phyloP scores from a whole-genome alignment of 1,284 basidiomycete genomes.

The Lentinula novae-zelandiae region DNA sequence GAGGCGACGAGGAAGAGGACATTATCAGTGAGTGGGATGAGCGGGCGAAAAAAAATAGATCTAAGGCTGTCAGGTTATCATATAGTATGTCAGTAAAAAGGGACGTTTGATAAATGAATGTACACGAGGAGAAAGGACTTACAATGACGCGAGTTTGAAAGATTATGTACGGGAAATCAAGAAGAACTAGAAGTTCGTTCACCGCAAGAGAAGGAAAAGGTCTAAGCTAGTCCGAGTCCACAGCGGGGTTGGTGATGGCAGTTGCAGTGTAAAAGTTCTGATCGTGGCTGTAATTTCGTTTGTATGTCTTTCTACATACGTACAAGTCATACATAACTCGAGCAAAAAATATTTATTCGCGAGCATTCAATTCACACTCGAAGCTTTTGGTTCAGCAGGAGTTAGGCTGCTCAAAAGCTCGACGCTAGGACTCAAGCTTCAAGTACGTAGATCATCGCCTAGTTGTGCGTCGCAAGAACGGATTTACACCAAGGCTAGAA shows the following conservation, averaged over 20 bases:
- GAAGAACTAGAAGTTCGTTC: neutral
- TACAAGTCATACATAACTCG: no score
- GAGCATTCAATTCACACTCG: no score
- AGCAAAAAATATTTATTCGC: no score
- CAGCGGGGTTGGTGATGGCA: neutral
- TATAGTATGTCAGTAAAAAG: neutral
- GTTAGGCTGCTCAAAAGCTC: no score
- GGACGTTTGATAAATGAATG: neutral
- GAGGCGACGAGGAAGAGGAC: neutral
- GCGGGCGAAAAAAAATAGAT: neutral
- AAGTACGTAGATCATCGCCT: no score
- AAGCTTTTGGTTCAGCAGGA: no score
- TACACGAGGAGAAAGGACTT: neutral
- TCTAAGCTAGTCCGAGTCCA: neutral
- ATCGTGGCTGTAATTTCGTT: neutral
- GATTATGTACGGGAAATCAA: neutral
- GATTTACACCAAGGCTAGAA: no score
- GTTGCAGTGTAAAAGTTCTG: neutral
- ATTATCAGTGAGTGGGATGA: neutral
- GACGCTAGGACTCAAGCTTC: no score
- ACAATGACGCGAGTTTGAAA: neutral
- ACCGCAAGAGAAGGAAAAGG: neutral
- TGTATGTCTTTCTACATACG: neutral
- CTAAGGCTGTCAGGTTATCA: neutral
- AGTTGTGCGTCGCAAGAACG: no score